Base-by-base conservation (phyloP, 2,329 filamentous ascomycete species). In the Teratosphaeria pseudoeucalypti region DNA sequence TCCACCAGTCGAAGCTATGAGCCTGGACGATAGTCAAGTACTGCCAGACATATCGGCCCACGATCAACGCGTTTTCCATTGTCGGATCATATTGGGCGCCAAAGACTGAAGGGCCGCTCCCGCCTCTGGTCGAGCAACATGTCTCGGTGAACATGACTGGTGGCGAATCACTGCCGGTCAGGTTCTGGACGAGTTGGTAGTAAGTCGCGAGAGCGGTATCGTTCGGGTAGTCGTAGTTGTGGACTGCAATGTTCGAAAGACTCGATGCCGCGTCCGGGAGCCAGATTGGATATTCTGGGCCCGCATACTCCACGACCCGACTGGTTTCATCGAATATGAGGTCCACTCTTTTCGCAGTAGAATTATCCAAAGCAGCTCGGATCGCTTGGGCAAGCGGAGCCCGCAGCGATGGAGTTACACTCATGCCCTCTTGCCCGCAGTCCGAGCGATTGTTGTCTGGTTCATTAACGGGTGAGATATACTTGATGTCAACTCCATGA, bases 1-100 rank as follows among this genome's bases (percentile, higher is more conserved):
- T 63, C 61, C 61, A 63, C 61, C 61, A 62, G 39, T 63, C 61
- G 53, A 63, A 63, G n/a, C 52, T 57, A 19, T 59, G 32, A 3
- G 60, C 60, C n/a, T 63, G 55, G 6, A 57, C 61, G 29, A 63
- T 57, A 2, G 61, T 63, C 14, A 63, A 59, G 37, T 60, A 63
- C 34, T 63, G 61, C 61, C 61, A 63, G 27, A 63, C 57, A 49
- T 63, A 61, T 1, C 61, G 60, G 6, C 60, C 61, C 11, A 63
- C 61, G 29, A 63, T 61, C 16, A 63, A 49, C 3, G 61, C 61
- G 47, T 63, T 63, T 14, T 34, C 53, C 61, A 63, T 63, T 2
- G 61, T 63, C 12, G 61, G 61, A 53, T 63, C 61, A 54, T 63
- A 60, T 32, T 61, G 61, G 16, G 53, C 57, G 6, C 60, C 60